Evolutionary conservation across 345 rosid species (phyloP).

Genomic region (Eucalyptus curtisii): DNA sequence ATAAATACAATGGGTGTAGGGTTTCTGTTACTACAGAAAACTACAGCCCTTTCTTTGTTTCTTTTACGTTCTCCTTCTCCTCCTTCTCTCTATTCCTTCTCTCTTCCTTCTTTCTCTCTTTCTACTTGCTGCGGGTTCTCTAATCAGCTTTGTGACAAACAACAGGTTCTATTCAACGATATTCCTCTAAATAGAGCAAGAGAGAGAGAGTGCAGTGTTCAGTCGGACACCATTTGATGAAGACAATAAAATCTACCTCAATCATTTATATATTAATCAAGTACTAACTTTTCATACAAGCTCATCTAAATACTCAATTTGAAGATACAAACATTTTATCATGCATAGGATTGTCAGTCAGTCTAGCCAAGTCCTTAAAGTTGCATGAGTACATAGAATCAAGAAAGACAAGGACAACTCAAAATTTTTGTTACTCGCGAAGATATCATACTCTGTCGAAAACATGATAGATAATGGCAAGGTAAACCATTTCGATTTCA

Average conservation of each 20-base stretch:
- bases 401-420: background rate
- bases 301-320: background rate
- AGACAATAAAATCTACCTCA: background rate
- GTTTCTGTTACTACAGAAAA: no score
- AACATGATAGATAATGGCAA: background rate
- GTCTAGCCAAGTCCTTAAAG: background rate
- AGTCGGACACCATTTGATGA: background rate
- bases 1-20: no score
- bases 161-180: background rate
- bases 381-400: background rate
- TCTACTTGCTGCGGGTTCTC: no score
- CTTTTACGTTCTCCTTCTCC: no score
- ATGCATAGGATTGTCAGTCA: background rate
- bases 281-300: background rate
- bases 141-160: no score
- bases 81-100: no score
- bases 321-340: background rate
- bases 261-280: background rate
- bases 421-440: background rate
- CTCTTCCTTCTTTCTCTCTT: no score
- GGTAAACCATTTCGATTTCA: background rate
- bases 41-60: no score
- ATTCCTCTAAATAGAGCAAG: background rate
- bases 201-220: background rate
- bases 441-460: background rate